Percentiles rank a stretch among this genome's conserved stretches.
Evolutionary conservation across 805 yeast genomes (phyloP).

Genomic region (Candida ipomoeae): DNA sequence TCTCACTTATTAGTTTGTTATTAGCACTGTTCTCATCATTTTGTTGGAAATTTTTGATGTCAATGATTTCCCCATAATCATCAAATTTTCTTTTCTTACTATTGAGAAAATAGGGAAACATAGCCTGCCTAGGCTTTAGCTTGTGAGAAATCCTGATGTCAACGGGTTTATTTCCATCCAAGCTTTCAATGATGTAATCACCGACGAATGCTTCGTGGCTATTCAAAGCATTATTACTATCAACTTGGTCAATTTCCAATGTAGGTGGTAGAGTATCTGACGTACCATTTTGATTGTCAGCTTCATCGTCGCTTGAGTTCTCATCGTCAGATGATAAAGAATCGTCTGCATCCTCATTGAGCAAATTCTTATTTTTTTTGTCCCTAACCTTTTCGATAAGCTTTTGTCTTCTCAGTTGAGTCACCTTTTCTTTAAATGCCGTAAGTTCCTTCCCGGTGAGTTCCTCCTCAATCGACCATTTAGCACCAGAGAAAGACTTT

Average conservation of each 20-base stretch:
- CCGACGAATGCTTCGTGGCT: slow-evolving; percentile 39
- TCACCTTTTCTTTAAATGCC: slow-evolving; percentile 44
- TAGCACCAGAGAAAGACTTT: slow-evolving; percentile 36
- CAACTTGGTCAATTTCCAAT: neutral
- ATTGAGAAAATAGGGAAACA: slow-evolving; percentile 68
- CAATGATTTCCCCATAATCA: slow-evolving; percentile 82
- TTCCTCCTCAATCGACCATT: slow-evolving; percentile 46
- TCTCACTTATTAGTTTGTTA: slow-evolving; percentile 32
- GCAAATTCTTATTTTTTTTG: slow-evolving; percentile 35
- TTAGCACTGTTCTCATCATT: slow-evolving; percentile 45
- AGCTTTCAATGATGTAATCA: slow-evolving; percentile 34
- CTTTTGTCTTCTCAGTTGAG: slow-evolving; percentile 42
- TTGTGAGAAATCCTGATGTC: slow-evolving; percentile 48
- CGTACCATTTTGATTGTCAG: slow-evolving; percentile 1
- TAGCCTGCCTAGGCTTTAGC: slow-evolving; percentile 49
- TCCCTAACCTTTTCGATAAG: slow-evolving; percentile 40
- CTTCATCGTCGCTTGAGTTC: slow-evolving; percentile 30
- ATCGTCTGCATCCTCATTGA: slow-evolving; percentile 28
- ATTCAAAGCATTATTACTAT: slow-evolving; percentile 27
- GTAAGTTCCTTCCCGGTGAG: slow-evolving; percentile 49
- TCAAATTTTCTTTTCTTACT: slow-evolving; percentile 57
- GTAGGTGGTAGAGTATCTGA: neutral
- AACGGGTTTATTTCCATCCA: slow-evolving; percentile 44
- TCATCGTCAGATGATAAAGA: slow-evolving; percentile 24
- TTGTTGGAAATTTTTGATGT: slow-evolving; percentile 57